These are phyloP conservation scores for Ophiostoma sp. DNA, from an alignment of 2,329 filamentous ascomycete species.

Conservation along the genomic window DNA sequence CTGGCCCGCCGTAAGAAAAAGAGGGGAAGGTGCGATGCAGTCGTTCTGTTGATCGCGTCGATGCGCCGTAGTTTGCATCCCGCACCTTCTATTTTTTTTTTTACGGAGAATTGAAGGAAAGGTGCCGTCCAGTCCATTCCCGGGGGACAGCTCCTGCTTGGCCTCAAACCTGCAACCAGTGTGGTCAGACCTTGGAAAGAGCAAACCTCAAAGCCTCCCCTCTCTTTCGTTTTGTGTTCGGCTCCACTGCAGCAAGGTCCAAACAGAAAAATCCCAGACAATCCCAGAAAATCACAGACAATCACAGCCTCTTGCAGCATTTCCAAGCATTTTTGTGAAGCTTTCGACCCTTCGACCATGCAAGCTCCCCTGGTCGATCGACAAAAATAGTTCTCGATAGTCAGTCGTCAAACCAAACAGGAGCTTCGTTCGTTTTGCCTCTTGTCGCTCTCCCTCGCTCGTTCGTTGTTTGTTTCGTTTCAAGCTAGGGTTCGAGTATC, in stretches of 20 bases:
- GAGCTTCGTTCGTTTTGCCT: slow-evolving; percentile 1
- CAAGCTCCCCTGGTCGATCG: slow-evolving; percentile 14
- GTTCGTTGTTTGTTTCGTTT: slow-evolving; percentile 21
- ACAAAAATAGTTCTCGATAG: slow-evolving; percentile 18
- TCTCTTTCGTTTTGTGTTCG: not conserved
- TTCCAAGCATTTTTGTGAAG: slow-evolving; percentile 1
- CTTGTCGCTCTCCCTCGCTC: not conserved
- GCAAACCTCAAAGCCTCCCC: not conserved
- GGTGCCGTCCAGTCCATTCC: not conserved
- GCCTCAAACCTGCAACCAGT: not conserved
- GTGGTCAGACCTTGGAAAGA: not conserved
- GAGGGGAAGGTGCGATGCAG: not conserved
- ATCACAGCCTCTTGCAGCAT: slow-evolving; percentile 8
- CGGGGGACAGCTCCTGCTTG: not conserved
- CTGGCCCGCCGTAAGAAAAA: not conserved
- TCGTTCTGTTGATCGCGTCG: not conserved
- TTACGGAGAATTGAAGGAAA: not conserved
- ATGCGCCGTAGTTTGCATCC: slow-evolving; percentile 3
- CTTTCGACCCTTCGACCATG: not conserved
- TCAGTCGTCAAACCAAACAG: not conserved
- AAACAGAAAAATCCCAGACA: not conserved
- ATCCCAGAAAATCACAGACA: not conserved
- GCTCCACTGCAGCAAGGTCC: not conserved
- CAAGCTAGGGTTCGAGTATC: slow-evolving; percentile 16
- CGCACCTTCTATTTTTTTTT: not conserved